Percentiles rank a stretch among this genome's conserved stretches.
phyloP scores from a whole-genome alignment of 805 yeast genomes.

The Yarrowia divulgata region DNA sequence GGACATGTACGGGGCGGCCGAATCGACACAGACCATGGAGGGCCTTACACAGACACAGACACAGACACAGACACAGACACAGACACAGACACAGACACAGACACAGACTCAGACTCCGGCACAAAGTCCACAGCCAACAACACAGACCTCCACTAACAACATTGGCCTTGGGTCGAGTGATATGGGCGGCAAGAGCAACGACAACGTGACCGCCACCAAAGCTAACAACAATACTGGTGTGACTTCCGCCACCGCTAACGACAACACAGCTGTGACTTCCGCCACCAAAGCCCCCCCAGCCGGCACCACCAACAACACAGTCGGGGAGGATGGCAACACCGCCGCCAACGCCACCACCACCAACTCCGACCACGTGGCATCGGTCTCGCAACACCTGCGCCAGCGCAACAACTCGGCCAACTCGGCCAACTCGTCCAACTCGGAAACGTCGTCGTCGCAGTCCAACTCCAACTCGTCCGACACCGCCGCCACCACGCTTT shows the following conservation, averaged over 20 bases:
- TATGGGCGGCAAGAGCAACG: not conserved
- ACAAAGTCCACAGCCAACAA: not conserved
- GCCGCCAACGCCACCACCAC: not conserved
- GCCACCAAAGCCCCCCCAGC: not conserved
- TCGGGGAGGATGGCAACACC: not conserved
- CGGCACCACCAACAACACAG: not conserved
- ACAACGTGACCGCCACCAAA: not conserved
- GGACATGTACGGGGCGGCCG: not conserved
- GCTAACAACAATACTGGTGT: not conserved
- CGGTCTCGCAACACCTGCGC: constrained; percentile 23
- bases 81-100: not conserved
- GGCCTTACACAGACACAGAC: too few relatives aligned
- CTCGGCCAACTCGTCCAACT: constrained; percentile 27
- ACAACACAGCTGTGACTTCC: not conserved
- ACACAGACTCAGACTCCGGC: not conserved
- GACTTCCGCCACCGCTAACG: not conserved
- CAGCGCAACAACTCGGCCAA: constrained; percentile 36
- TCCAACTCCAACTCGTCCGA: constrained; percentile 40
- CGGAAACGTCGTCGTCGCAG: not conserved
- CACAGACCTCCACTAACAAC: not conserved
- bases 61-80: not conserved
- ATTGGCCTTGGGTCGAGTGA: not conserved
- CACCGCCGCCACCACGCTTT: constrained; percentile 34
- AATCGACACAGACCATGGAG: not conserved
- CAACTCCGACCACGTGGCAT: not conserved